Conservation (phyloP, 768 basidiomycete species). For the Sutorius australiensis region DNA sequence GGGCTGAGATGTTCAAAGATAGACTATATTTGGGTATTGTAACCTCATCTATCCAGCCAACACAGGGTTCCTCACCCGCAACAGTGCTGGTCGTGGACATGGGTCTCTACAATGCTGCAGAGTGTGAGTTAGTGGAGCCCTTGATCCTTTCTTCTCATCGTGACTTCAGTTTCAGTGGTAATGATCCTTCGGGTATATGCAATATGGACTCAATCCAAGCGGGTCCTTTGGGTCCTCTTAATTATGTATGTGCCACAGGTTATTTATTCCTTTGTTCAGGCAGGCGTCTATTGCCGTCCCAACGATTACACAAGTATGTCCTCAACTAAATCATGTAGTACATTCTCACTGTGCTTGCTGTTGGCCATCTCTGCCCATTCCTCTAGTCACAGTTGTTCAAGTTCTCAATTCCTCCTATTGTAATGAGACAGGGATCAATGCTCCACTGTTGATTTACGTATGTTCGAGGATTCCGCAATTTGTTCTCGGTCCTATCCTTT, state of each 20-base stretch:
- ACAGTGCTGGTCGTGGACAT: neutral
- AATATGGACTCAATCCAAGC: too few relatives aligned
- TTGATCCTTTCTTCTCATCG: neutral
- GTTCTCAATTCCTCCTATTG: neutral
- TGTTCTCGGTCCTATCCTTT: neutral
- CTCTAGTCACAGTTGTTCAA: neutral
- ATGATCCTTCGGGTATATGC: slow-evolving; percentile 1
- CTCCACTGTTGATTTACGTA: neutral
- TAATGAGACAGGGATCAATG: neutral
- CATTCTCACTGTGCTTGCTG: neutral
- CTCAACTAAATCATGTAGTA: neutral
- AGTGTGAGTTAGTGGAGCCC: neutral
- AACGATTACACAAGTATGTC: neutral
- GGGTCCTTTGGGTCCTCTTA: too few relatives aligned
- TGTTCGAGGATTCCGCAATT: neutral
- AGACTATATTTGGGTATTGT: neutral
- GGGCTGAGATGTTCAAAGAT: neutral
- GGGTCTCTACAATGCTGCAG: neutral
- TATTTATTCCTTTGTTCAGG: neutral
- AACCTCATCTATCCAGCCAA: neutral
- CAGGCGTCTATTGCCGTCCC: neutral
- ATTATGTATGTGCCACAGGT: neutral
- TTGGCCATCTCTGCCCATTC: neutral
- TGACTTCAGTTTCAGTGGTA: neutral
- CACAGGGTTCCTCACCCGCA: too few relatives aligned